Evolutionary conservation across 2,329 filamentous ascomycete species (phyloP), one percentile per base, ranked within the genome.

Genomic region (Aspergillus felis): DNA sequence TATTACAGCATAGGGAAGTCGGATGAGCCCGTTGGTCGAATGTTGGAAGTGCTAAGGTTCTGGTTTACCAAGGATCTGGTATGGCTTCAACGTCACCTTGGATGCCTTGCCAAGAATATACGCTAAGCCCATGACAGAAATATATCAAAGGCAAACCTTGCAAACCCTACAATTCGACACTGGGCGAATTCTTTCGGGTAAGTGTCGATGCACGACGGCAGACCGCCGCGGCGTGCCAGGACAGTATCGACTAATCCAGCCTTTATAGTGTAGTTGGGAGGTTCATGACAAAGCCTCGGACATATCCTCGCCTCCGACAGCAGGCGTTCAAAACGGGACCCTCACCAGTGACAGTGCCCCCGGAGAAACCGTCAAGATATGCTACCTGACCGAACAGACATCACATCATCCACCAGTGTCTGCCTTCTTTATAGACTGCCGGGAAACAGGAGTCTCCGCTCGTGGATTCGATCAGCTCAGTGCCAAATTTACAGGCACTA

Each of bases 61-160:
- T 99, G 94, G 94, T 96, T 97, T 69, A 97, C 94, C 61, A 99
- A 99, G 76, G 94, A 99, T 75, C 75, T 99, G 75, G 84, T 86
- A 78, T 64, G 72, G 64, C 47, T 56, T 56, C 47, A 27, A 42
- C 17, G 42, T 27, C 22, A 51, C 12, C 17, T 51, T 27, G 35
- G 32, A 2, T 14, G 14, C n/a, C 22, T n/a, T 29, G 35, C 46
- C 24, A 32, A 35, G 57, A 57, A 35, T 53, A 28, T 47, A 51
- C 28, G 58, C 66, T 73, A 53, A 67, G 52, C 20, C 8, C 53
- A 14, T 53, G 48, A 56, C 68, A 87, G 84, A 99, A 99, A 84
- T 99, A 97, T 70, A 91, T 95, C 73, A 97, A 97, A 79, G 93
- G 93, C 59, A 96, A 92, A 79, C 94, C 94, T 47, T 97, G 93